Conservation (phyloP, 495 filamentous ascomycete species). For the Penicillium arizonense region DNA sequence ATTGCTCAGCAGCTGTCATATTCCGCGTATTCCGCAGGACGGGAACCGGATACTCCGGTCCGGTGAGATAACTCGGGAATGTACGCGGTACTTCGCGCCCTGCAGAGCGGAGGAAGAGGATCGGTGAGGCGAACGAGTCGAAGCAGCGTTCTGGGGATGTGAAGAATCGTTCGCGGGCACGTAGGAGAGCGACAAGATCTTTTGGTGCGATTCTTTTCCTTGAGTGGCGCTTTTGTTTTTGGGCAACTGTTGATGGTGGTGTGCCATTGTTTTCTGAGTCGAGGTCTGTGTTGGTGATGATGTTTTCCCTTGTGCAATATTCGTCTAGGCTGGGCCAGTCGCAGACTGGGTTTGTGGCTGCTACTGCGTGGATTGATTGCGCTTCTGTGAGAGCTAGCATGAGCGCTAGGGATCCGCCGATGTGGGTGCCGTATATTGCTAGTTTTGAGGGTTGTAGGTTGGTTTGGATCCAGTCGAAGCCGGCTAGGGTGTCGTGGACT, state of each 20-base stretch:
- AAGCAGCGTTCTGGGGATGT: slow-evolving; percentile 48
- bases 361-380: slow-evolving; percentile 33
- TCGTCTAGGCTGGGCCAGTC: slow-evolving; percentile 43
- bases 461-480: slow-evolving; percentile 39
- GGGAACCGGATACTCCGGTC: slow-evolving; percentile 36
- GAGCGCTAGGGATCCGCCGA: slow-evolving; percentile 55
- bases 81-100: slow-evolving; percentile 36
- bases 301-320: slow-evolving; percentile 23
- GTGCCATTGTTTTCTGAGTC: background rate
- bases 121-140: slow-evolving; percentile 59
- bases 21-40: slow-evolving; percentile 15
- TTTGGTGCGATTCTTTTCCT: slow-evolving; percentile 20
- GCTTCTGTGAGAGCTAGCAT: slow-evolving; percentile 62
- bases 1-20: background rate
- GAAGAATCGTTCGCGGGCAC: slow-evolving; percentile 46
- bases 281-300: background rate
- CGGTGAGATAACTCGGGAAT: slow-evolving; percentile 35
- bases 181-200: slow-evolving; percentile 35
- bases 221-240: slow-evolving; percentile 10
- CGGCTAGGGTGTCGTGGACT: slow-evolving; percentile 41
- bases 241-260: background rate
- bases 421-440: slow-evolving; percentile 50
- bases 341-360: slow-evolving; percentile 35
- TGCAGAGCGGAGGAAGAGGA: slow-evolving; percentile 55
- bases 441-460: slow-evolving; percentile 33